Base-by-base conservation (phyloP, 176 grass and related monocot species). In the Oryza coarctata region DNA sequence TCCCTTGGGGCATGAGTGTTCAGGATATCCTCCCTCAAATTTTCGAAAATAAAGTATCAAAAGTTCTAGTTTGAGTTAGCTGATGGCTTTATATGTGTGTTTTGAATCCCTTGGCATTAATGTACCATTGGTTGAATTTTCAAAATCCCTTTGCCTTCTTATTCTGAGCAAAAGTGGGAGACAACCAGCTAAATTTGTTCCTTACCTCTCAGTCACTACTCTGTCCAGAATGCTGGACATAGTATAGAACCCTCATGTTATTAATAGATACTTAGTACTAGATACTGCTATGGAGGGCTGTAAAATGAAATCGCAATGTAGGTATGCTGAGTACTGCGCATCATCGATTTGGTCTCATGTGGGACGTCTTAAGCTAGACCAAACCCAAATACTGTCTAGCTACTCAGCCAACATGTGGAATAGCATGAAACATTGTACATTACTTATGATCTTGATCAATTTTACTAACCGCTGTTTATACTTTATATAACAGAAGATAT, bases 401-500 rank as follows among this genome's bases (percentile, higher is more conserved):
- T 9, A 17, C 9, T 70, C 32, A 20, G 0, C 23, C 18, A 69
- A 61, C 20, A 22, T 18, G n/a, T 72, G 32, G 72, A 63, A n/a
- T 35, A n/a, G 44, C 55, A 25, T 63, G 33, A 73, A 49, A 3
- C 3, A 9, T 12, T 33, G 66, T 40, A 33, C 29, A 20, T 69
- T 32, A 20, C 9, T 78, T 85, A 4, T 69, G 36, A 47, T 63
- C 44, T 49, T 12, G 84, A 65, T 52, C 32, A 41, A 73, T 50
- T 80, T 73, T 12, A 74, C 18, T 38, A 25, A 80, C 31, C 35
- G 25, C 23, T 86, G 4, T 67, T 25, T 32, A 55, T 67, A 45
- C 65, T 67, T 25, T 41, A 55, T 67, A 45, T 73, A 36, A 58
- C 76, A 80, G 84, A 86, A 41, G 84, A 80, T 57, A 22, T 65